These are phyloP conservation scores for Ceratobasidium sp. DNA, from an alignment of 1,284 basidiomycete genomes.

Conservation along the genomic window DNA sequence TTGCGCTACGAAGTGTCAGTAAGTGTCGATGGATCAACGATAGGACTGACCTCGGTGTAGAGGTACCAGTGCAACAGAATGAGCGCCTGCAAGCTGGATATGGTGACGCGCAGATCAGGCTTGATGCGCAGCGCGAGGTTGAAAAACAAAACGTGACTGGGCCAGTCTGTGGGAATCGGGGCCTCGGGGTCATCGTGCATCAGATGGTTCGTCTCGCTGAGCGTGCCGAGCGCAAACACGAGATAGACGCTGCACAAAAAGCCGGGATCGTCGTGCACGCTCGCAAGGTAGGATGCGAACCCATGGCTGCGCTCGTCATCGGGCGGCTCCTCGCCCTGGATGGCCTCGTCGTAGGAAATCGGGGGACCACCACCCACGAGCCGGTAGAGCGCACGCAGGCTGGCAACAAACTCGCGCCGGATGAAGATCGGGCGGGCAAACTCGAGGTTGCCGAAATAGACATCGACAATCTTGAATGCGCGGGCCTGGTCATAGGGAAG, in stretches of 20 bases:
- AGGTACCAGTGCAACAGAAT: slow-evolving; percentile 86
- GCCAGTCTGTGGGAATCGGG: slow-evolving; percentile 64
- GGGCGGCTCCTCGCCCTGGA: slow-evolving; percentile 41
- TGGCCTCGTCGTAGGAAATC: slow-evolving; percentile 37
- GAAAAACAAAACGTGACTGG: slow-evolving; percentile 82
- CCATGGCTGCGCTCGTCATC: slow-evolving; percentile 36
- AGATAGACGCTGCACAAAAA: slow-evolving; percentile 80
- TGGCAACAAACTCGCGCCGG: slow-evolving; percentile 70
- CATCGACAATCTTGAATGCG: slow-evolving; percentile 62
- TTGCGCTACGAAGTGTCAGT: slow-evolving; percentile 65
- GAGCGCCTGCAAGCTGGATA: slow-evolving; percentile 80
- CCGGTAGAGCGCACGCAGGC: slow-evolving; percentile 69
- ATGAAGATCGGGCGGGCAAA: slow-evolving; percentile 78
- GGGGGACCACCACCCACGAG: slow-evolving; percentile 44
- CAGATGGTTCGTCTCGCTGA: slow-evolving; percentile 79
- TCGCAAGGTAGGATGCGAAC: slow-evolving; percentile 29
- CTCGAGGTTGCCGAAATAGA: slow-evolving; percentile 80
- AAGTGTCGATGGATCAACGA: slow-evolving; percentile 23
- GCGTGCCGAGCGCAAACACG: slow-evolving; percentile 78
- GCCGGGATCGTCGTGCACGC: slow-evolving; percentile 69
- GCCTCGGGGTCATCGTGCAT: slow-evolving; percentile 45
- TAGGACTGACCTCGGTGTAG: slow-evolving; percentile 75
- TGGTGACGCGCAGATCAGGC: slow-evolving; percentile 79
- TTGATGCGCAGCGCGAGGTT: slow-evolving; percentile 77
- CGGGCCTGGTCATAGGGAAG: slow-evolving; percentile 63